Conservation (phyloP, 129 eudicot species). For the Oenanthe sinensis region DNA sequence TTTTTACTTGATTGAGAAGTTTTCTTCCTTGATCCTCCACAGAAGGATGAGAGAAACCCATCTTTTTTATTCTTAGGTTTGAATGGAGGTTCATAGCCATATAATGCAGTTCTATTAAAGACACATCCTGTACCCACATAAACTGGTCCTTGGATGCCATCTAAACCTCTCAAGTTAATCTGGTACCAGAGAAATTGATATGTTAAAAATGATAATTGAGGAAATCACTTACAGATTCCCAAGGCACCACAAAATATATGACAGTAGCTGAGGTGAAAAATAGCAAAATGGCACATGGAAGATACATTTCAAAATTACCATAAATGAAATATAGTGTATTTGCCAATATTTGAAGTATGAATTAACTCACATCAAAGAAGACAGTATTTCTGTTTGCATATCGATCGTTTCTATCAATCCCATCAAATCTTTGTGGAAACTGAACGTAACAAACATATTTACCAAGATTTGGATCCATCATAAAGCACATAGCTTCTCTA, state of each 20-base stretch:
- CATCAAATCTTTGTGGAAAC: conserved; percentile 98
- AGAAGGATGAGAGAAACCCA: conserved; percentile 72
- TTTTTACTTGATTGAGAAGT: conserved; percentile 74
- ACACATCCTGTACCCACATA: conserved; percentile 99
- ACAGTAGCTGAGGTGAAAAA: neutral
- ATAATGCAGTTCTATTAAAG: conserved; percentile 96
- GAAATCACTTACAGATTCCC: neutral
- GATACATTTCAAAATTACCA: neutral
- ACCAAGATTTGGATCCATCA: conserved; percentile 99
- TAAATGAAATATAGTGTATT: neutral
- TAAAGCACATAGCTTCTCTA: conserved; percentile 97
- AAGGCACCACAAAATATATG: neutral
- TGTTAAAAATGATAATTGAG: conserved; percentile 3
- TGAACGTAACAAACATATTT: conserved; percentile 98
- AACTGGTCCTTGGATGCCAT: conserved; percentile 99
- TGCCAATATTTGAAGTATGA: conserved; percentile 1
- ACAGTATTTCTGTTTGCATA: conserved; percentile 98
- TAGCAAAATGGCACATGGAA: too few species aligned
- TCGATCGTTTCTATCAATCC: conserved; percentile 93
- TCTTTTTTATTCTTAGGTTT: conserved; percentile 88
- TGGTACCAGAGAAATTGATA: conserved; percentile 21
- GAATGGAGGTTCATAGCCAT: conserved; percentile 95
- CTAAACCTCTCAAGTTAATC: conserved; percentile 99
- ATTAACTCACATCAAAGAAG: conserved; percentile 87
- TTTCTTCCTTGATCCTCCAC: conserved; percentile 73